Percentiles rank a stretch among this genome's conserved stretches.
Conservation (phyloP, 1,139 yeast species). For the Protomyces pachydermus region DNA sequence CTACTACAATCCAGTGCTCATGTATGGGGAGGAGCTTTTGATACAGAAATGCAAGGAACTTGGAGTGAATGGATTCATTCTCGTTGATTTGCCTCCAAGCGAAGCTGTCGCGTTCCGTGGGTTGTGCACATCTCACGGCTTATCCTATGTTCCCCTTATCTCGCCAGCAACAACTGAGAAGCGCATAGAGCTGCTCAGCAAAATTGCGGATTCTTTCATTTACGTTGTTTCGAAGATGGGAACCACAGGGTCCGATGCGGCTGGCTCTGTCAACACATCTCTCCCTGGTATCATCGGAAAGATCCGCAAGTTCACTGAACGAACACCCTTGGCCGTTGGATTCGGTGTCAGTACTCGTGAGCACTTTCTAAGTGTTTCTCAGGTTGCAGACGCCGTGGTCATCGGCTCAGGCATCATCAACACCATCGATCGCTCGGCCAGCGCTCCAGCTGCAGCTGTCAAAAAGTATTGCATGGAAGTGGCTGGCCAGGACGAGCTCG, state of each 20-base stretch:
- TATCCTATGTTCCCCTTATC: slow-evolving; percentile 85
- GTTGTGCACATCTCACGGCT: slow-evolving; percentile 51
- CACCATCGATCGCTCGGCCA: slow-evolving; percentile 50
- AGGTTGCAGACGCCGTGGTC: slow-evolving; percentile 82
- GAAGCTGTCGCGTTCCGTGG: slow-evolving; percentile 86
- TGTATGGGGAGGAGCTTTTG: slow-evolving; percentile 81
- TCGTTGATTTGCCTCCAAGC: slow-evolving; percentile 96
- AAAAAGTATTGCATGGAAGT: slow-evolving; percentile 64
- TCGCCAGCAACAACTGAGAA: slow-evolving; percentile 96
- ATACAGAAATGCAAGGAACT: slow-evolving; percentile 71
- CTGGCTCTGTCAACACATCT: slow-evolving; percentile 57
- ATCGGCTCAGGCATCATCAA: slow-evolving; percentile 84
- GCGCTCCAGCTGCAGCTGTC: slow-evolving; percentile 51
- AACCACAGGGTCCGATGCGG: slow-evolving; percentile 71
- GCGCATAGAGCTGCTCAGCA: slow-evolving; percentile 68
- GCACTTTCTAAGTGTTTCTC: slow-evolving; percentile 75
- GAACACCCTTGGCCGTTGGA: slow-evolving; percentile 89
- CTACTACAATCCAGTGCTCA: slow-evolving; percentile 88
- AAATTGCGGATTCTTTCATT: slow-evolving; percentile 88
- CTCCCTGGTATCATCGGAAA: slow-evolving; percentile 65
- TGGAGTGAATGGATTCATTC: slow-evolving; percentile 91
- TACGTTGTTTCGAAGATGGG: slow-evolving; percentile 98
- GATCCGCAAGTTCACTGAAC: slow-evolving; percentile 68
- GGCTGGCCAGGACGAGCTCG: slow-evolving; percentile 48
- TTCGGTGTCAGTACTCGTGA: slow-evolving; percentile 94